phyloP scores from a whole-genome alignment of 208 protist genomes.

The Leishmania lainsoni region DNA sequence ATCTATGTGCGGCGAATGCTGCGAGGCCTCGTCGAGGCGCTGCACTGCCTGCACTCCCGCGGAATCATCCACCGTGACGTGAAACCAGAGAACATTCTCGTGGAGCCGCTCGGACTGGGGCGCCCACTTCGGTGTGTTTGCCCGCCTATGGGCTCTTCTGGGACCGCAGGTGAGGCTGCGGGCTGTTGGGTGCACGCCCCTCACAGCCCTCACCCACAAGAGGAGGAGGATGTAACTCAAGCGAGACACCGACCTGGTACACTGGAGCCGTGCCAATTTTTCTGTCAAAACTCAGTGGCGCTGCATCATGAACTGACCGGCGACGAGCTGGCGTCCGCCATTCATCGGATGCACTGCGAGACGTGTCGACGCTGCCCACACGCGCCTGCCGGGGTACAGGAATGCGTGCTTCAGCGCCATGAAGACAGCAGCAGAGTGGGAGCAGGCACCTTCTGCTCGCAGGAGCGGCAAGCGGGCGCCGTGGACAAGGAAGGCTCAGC shows the following conservation, averaged over 20 bases:
- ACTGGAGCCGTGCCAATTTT: conserved; percentile 22
- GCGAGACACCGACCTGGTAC: background rate
- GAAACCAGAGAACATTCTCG: conserved; percentile 59
- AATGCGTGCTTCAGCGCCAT: background rate
- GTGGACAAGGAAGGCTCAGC: background rate
- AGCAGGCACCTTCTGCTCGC: background rate
- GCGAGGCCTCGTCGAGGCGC: conserved; percentile 36
- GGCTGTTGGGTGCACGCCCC: conserved; percentile 29
- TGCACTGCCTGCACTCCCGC: conserved; percentile 52
- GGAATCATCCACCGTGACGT: conserved; percentile 68
- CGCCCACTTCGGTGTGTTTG: conserved; percentile 35
- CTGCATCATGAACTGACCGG: conserved; percentile 32
- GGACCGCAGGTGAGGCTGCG: background rate
- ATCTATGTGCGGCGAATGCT: conserved; percentile 31
- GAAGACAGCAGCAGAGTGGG: background rate
- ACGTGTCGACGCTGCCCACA: conserved; percentile 6
- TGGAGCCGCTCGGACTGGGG: conserved; percentile 46
- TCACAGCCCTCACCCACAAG: background rate
- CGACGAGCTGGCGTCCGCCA: conserved; percentile 14
- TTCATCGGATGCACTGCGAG: conserved; percentile 27
- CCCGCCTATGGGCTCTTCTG: conserved; percentile 10
- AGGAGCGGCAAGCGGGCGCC: background rate
- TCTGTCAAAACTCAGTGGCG: conserved; percentile 7
- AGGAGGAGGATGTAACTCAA: background rate
- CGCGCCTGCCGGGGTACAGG: background rate